Percentiles rank a stretch among this genome's conserved stretches.
These are phyloP conservation scores for Odontarrhena argentea DNA, from an alignment of 345 rosid genomes.

Conservation along the genomic window DNA sequence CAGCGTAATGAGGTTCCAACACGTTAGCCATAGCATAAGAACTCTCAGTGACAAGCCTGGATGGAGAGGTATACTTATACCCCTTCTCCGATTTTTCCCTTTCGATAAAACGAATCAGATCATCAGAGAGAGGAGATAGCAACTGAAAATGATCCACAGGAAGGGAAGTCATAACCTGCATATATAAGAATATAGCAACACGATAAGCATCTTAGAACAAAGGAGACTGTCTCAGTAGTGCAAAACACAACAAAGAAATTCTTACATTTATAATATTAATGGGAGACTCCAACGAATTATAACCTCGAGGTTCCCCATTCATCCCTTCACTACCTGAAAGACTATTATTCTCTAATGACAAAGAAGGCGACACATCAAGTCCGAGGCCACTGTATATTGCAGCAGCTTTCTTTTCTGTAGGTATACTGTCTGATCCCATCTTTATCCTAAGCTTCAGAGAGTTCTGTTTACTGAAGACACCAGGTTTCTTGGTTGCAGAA, in stretches of 20 bases:
- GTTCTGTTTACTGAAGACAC: slow-evolving; percentile 59
- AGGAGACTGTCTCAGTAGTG: slow-evolving; percentile 22
- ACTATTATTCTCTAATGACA: slow-evolving; percentile 74
- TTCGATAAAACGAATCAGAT: slow-evolving; percentile 51
- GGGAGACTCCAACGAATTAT: slow-evolving; percentile 61
- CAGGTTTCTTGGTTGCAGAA: slow-evolving; percentile 50
- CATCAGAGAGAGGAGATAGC: slow-evolving; percentile 76
- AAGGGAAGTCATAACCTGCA: slow-evolving; percentile 81
- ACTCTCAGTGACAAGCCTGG: slow-evolving; percentile 41
- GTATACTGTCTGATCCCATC: slow-evolving; percentile 77
- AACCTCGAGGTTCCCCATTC: slow-evolving; percentile 54
- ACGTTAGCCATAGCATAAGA: slow-evolving; percentile 40
- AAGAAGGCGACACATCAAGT: slow-evolving; percentile 85
- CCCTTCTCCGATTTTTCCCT: slow-evolving; percentile 49
- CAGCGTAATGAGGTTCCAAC: slow-evolving; percentile 49
- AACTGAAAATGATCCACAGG: slow-evolving; percentile 52
- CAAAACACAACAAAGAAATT: slow-evolving; percentile 37
- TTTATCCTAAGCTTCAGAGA: slow-evolving; percentile 73
- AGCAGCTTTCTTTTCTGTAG: slow-evolving; percentile 71
- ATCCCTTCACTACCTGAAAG: slow-evolving; percentile 80
- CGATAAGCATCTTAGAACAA: slow-evolving; percentile 33
- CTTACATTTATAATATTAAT: slow-evolving; percentile 66
- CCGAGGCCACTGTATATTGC: slow-evolving; percentile 93
- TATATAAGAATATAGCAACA: slow-evolving; percentile 42
- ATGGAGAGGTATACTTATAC: slow-evolving; percentile 42